A percentile compares a stretch with the other conserved stretches of the same genome.
Conservation (phyloP, 306 rosid species). For the Fragaria vesca region DNA sequence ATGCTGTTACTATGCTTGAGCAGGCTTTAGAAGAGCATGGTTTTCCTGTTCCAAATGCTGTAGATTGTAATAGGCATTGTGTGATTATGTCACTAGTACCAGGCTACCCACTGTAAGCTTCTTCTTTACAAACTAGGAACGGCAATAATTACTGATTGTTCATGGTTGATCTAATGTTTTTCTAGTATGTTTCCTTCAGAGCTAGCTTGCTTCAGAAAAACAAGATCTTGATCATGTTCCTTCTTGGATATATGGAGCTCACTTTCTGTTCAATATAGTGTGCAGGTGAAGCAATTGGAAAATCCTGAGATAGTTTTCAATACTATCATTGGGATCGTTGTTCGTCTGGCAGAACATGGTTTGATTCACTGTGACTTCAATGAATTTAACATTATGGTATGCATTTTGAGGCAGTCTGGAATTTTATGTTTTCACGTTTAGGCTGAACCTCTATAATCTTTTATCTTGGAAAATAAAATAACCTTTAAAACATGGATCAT, state of each 20-base stretch:
- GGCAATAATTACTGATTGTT: background rate
- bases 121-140: constrained; percentile 9
- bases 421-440: background rate
- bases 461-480: background rate
- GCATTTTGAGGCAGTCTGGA: constrained; percentile 17
- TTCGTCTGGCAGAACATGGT: constrained; percentile 87
- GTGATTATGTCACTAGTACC: constrained; percentile 87
- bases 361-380: constrained; percentile 96
- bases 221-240: background rate
- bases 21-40: constrained; percentile 85
- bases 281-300: constrained; percentile 83
- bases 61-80: constrained; percentile 88
- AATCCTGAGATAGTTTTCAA: constrained; percentile 85
- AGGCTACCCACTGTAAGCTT: constrained; percentile 84
- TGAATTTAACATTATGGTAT: constrained; percentile 93
- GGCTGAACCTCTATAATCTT: background rate
- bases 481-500: background rate
- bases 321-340: constrained; percentile 64
- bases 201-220: background rate
- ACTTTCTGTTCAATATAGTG: constrained; percentile 44
- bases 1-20: constrained; percentile 22
- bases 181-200: background rate
- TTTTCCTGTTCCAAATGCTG: constrained; percentile 81
- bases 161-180: background rate
- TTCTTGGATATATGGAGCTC: background rate